Conservation (phyloP, 2,329 filamentous ascomycete genomes). For the Fusarium sp. region DNA sequence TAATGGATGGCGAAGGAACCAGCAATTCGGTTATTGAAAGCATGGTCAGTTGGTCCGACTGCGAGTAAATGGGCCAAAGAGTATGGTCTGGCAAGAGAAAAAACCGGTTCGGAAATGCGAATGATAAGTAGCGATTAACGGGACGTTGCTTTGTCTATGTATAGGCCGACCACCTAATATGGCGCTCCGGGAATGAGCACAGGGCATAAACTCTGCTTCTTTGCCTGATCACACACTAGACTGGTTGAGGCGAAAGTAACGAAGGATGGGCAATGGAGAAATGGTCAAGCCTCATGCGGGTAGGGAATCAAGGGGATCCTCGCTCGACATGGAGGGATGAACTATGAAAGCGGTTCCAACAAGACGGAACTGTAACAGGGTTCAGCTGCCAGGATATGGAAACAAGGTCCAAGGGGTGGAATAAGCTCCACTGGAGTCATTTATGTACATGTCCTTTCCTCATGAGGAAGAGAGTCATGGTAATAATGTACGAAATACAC, state of each 20-base stretch:
- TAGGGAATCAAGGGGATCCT: constrained; percentile 36
- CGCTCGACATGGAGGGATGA: constrained; percentile 39
- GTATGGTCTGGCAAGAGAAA: constrained; percentile 14
- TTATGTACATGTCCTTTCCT: constrained; percentile 26
- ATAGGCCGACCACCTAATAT: constrained; percentile 34
- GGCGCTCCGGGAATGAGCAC: constrained; percentile 14
- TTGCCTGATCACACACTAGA: constrained; percentile 46
- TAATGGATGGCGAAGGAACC: constrained; percentile 36
- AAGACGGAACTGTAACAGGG: constrained; percentile 44
- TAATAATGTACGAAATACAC: constrained; percentile 3
- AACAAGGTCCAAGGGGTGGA: constrained; percentile 32
- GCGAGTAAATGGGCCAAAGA: constrained; percentile 12
- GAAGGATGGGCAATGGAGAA: constrained; percentile 43
- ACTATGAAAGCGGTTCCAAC: constrained; percentile 38
- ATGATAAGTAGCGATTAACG: constrained; percentile 11
- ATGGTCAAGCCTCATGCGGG: constrained; percentile 41
- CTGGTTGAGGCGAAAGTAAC: constrained; percentile 52
- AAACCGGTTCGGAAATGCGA: constrained; percentile 7
- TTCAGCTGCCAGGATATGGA: constrained; percentile 34
- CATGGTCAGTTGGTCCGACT: constrained; percentile 32
- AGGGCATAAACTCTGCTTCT: constrained; percentile 28
- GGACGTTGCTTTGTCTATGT: constrained; percentile 36
- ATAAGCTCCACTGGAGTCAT: constrained; percentile 35
- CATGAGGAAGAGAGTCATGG: constrained; percentile 9
- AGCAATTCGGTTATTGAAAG: constrained; percentile 44